These are phyloP conservation scores for Mycena venus DNA, from an alignment of 768 basidiomycete species.

Conservation along the genomic window DNA sequence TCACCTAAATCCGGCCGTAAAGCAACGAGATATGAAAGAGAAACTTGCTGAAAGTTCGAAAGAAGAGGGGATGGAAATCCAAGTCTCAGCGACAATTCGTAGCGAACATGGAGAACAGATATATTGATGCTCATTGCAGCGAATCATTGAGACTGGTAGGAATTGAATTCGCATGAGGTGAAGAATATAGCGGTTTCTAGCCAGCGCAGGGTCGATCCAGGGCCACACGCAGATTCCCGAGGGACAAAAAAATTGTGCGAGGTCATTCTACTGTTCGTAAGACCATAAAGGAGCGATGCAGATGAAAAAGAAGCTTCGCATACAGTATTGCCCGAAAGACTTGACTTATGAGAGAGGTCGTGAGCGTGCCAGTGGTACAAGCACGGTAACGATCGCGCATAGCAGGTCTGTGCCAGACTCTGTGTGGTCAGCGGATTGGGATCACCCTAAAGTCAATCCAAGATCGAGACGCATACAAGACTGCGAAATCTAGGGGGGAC, in stretches of 20 bases:
- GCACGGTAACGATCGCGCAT: too few relatives aligned
- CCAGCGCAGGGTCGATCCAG: not conserved
- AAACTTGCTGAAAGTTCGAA: not conserved
- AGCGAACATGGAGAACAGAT: slow-evolving; percentile 6
- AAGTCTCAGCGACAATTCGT: slow-evolving; percentile 4
- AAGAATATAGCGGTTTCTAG: not conserved
- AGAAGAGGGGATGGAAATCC: not conserved
- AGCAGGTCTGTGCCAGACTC: too few relatives aligned
- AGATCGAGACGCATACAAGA: not conserved
- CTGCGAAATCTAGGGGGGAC: not conserved
- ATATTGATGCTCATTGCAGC: not conserved
- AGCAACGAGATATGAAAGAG: not conserved
- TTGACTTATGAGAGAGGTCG: too few relatives aligned
- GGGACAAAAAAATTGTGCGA: not conserved
- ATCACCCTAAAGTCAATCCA: not conserved
- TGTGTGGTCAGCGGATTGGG: not conserved
- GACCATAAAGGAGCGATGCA: not conserved
- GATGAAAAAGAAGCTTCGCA: not conserved
- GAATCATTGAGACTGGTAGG: not conserved
- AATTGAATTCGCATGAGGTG: not conserved
- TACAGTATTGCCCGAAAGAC: not conserved
- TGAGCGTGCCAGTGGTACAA: too few relatives aligned
- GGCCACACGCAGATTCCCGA: not conserved
- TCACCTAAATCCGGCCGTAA: not conserved
- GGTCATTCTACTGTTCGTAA: not conserved